Evolutionary conservation across 257 asterid species (phyloP).

Genomic region (Solanum pinnatisectum): DNA sequence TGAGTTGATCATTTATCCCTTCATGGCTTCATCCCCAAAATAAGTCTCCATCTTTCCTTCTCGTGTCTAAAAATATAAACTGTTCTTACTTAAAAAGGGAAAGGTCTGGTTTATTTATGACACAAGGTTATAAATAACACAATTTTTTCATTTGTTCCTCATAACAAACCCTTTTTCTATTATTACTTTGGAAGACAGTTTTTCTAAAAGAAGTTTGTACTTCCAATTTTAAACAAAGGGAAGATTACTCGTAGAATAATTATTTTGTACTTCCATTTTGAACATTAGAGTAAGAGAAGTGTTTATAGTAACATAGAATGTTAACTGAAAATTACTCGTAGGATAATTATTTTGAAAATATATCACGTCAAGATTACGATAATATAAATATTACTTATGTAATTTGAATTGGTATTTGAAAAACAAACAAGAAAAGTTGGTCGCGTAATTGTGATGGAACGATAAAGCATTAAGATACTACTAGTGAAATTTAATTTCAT

Average conservation of each 20-base stretch:
- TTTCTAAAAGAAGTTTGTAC: neutral
- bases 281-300: neutral
- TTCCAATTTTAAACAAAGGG: neutral
- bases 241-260: neutral
- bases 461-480: neutral
- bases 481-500: neutral
- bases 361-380: neutral
- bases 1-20: neutral
- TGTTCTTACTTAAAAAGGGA: neutral
- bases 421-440: neutral
- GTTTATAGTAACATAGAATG: neutral
- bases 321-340: neutral
- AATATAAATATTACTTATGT: neutral
- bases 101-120: neutral
- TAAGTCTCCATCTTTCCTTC: neutral
- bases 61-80: neutral
- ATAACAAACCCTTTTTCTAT: neutral
- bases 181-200: neutral
- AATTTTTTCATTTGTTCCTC: neutral
- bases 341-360: neutral
- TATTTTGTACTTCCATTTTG: neutral
- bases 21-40: neutral
- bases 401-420: neutral
- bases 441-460: neutral
- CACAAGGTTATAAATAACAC: neutral